Evolutionary conservation across 148 eudicot genomes (phyloP).

Genomic region (Vaccinium macrocarpon): DNA sequence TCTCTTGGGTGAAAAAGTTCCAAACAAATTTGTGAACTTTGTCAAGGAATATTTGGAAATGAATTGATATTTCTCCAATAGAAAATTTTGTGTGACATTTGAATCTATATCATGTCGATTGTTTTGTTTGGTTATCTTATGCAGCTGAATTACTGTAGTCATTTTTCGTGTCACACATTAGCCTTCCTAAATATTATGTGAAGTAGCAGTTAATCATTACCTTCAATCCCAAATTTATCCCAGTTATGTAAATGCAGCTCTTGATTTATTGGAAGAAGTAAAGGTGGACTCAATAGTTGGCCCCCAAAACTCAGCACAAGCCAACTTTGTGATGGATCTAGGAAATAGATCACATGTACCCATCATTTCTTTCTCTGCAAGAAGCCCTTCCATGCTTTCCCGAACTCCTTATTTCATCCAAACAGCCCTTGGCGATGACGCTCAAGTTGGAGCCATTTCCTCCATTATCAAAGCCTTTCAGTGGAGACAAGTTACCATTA

Average conservation of each 20-base stretch:
- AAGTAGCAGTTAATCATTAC: not conserved
- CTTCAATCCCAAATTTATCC: not conserved
- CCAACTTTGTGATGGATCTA: slow-evolving; percentile 16
- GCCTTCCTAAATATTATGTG: not conserved
- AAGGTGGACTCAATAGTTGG: slow-evolving; percentile 25
- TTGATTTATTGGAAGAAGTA: slow-evolving; percentile 26
- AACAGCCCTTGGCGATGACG: slow-evolving; percentile 25
- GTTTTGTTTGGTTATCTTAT: too few species aligned
- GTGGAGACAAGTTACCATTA: slow-evolving; percentile 30
- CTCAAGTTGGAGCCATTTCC: slow-evolving; percentile 33
- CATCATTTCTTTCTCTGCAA: slow-evolving; percentile 37
- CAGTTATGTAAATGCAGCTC: slow-evolving; percentile 12
- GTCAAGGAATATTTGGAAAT: too few species aligned
- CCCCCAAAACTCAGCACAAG: too few species aligned
- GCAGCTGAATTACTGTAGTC: too few species aligned
- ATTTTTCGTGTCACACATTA: not conserved
- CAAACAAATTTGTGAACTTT: too few species aligned
- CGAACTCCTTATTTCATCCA: slow-evolving; percentile 32
- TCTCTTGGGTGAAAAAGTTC: too few species aligned
- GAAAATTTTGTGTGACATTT: too few species aligned
- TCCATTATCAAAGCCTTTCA: slow-evolving; percentile 28
- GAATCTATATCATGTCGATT: too few species aligned
- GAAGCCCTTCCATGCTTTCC: slow-evolving; percentile 30
- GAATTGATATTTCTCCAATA: too few species aligned
- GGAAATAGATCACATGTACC: slow-evolving; percentile 33